Evolutionary conservation across 179 eudicot genomes (phyloP).

Genomic region (Sideroxylon spinosum): DNA sequence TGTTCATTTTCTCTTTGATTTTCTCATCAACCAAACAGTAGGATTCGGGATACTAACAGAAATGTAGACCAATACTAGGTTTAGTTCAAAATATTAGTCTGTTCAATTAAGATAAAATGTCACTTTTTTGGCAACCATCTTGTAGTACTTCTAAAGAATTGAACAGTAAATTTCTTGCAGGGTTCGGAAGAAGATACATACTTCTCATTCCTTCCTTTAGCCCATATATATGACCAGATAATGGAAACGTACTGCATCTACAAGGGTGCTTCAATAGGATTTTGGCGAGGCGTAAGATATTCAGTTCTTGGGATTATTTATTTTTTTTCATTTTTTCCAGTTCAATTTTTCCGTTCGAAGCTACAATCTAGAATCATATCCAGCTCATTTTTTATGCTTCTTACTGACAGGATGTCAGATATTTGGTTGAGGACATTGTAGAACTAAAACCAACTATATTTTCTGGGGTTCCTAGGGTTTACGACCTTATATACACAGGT

Average conservation of each 20-base stretch:
- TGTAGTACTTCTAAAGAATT: not conserved
- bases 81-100: not conserved
- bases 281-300: conserved; percentile 87
- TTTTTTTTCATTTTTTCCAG: not conserved
- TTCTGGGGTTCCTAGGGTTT: conserved; percentile 92
- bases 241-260: conserved; percentile 65
- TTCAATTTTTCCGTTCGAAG: not conserved
- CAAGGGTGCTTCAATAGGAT: conserved; percentile 81
- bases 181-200: conserved; percentile 55
- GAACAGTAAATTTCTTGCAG: conserved; percentile 30
- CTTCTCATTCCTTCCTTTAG: conserved; percentile 97
- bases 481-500: conserved; percentile 86
- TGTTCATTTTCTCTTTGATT: too few species aligned
- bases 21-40: too few species aligned
- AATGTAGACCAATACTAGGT: not conserved
- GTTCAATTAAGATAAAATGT: conserved; percentile 2
- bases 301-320: conserved; percentile 1
- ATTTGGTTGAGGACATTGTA: conserved; percentile 69
- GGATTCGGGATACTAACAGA: too few species aligned
- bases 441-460: conserved; percentile 81
- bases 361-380: not conserved
- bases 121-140: not conserved
- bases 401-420: conserved; percentile 66
- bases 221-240: conserved; percentile 90
- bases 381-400: conserved; percentile 1